These are phyloP conservation scores for Tubosaeta sp. DNA, from an alignment of 768 basidiomycete genomes.

Conservation along the genomic window DNA sequence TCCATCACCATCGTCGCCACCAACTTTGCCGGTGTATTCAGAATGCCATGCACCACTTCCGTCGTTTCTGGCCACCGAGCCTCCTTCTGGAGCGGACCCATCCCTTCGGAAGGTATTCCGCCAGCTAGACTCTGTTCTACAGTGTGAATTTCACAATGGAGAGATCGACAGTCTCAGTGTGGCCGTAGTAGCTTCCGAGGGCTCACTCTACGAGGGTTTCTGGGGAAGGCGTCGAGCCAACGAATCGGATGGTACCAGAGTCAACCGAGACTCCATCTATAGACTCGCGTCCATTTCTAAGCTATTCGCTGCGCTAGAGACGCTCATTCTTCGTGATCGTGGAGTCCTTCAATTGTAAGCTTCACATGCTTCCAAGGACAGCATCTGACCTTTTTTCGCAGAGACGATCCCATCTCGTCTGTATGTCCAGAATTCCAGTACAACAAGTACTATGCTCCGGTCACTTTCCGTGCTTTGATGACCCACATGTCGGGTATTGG, in stretches of 20 bases:
- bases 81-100: constrained; percentile 13
- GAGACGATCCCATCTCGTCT: constrained; percentile 47
- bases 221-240: constrained; percentile 44
- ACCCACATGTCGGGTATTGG: constrained; percentile 37
- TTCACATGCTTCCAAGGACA: not conserved
- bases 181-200: constrained; percentile 44
- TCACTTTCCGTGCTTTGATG: constrained; percentile 40
- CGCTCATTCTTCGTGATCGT: constrained; percentile 43
- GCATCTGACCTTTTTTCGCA: not conserved
- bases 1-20: not conserved
- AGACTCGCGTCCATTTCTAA: constrained; percentile 52
- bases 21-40: not conserved
- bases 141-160: constrained; percentile 20
- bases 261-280: constrained; percentile 45
- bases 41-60: constrained; percentile 18
- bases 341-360: constrained; percentile 39
- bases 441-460: constrained; percentile 22
- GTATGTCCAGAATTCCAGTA: constrained; percentile 22
- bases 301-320: constrained; percentile 47
- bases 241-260: constrained; percentile 30
- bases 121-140: constrained; percentile 7
- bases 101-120: constrained; percentile 6
- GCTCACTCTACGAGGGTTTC: constrained; percentile 42
- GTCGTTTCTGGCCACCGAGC: constrained; percentile 8
- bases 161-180: constrained; percentile 49